These are phyloP conservation scores for Aspergillus bombycis DNA, from an alignment of 2,329 filamentous ascomycete genomes.

Conservation along the genomic window DNA sequence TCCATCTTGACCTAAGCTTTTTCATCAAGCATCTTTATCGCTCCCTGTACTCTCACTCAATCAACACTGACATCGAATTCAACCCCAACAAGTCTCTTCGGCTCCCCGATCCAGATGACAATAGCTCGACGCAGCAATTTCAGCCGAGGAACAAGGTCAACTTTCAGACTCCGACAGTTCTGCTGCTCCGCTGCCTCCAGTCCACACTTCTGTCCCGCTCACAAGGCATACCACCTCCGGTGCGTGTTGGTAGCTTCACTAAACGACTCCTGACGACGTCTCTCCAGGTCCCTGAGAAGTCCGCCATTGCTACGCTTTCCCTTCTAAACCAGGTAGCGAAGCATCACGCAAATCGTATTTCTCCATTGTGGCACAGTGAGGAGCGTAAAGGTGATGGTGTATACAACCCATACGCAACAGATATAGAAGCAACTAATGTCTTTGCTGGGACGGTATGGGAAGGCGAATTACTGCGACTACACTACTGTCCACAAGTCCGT, in stretches of 20 bases:
- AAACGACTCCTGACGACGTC: conserved; percentile 85
- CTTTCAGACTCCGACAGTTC: conserved; percentile 89
- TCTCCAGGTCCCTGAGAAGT: conserved; percentile 89
- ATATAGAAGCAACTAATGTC: conserved; percentile 84
- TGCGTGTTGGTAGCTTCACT: conserved; percentile 86
- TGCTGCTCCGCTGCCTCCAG: conserved; percentile 84
- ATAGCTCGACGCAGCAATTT: conserved; percentile 39
- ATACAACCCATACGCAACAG: conserved; percentile 72
- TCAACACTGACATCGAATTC: conserved; percentile 85
- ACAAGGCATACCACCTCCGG: conserved; percentile 74
- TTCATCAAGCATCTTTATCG: conserved; percentile 95
- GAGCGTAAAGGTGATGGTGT: conserved; percentile 89
- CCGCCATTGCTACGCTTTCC: conserved; percentile 75
- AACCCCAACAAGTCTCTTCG: conserved; percentile 71
- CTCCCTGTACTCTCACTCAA: conserved; percentile 74
- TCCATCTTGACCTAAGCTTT: conserved; percentile 90
- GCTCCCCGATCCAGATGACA: conserved; percentile 65
- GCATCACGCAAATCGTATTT: conserved; percentile 79
- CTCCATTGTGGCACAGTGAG: conserved; percentile 90
- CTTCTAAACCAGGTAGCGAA: conserved; percentile 78
- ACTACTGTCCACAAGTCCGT: conserved; percentile 85
- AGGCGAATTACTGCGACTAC: conserved; percentile 78
- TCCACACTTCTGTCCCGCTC: conserved; percentile 77
- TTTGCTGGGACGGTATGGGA: conserved; percentile 93
- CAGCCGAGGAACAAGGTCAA: conserved; percentile 74